A percentile compares a stretch with the other conserved stretches of the same genome.
These are phyloP conservation scores for Coniochaeta sp. DNA, from an alignment of 2,329 filamentous ascomycete species.

Conservation along the genomic window DNA sequence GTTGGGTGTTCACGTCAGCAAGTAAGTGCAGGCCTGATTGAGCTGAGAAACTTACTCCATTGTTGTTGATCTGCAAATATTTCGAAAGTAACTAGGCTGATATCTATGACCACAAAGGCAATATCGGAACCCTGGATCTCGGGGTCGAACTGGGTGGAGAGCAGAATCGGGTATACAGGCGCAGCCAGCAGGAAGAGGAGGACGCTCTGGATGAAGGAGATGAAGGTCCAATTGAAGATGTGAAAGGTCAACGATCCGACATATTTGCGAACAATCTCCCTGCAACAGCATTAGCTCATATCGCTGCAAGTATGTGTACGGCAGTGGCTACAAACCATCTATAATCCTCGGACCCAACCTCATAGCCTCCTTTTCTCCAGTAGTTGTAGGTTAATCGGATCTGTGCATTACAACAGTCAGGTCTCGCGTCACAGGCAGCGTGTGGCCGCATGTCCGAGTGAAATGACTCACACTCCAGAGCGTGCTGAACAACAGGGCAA, in stretches of 20 bases:
- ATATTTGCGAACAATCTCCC: conserved; percentile 62
- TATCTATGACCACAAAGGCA: conserved; percentile 35
- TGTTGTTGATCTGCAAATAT: conserved; percentile 87
- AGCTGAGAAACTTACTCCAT: conserved; percentile 54
- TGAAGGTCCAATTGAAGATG: conserved; percentile 83
- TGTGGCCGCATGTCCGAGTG: too few species aligned
- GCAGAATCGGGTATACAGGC: conserved; percentile 76
- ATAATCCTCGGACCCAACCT: conserved; percentile 87
- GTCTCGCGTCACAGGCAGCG: neutral
- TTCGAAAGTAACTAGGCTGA: conserved; percentile 54
- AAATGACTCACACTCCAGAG: conserved; percentile 67
- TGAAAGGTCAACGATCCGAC: conserved; percentile 64
- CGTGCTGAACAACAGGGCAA: conserved; percentile 59
- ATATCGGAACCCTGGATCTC: conserved; percentile 36
- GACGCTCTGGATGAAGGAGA: conserved; percentile 74
- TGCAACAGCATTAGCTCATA: conserved; percentile 22
- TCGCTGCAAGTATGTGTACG: neutral
- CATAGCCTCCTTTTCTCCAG: conserved; percentile 90
- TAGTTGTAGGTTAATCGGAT: conserved; percentile 89
- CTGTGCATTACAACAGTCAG: conserved; percentile 32
- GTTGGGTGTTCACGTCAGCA: conserved; percentile 6
- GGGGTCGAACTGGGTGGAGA: conserved; percentile 58
- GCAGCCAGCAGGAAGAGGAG: conserved; percentile 68
- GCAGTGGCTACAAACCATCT: conserved; percentile 51
- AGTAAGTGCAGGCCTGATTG: neutral